A percentile compares a stretch with the other conserved stretches of the same genome.
Evolutionary conservation across 1,284 basidiomycete genomes (phyloP).

Genomic region (Microbotryum lychnidis-dioicae): DNA sequence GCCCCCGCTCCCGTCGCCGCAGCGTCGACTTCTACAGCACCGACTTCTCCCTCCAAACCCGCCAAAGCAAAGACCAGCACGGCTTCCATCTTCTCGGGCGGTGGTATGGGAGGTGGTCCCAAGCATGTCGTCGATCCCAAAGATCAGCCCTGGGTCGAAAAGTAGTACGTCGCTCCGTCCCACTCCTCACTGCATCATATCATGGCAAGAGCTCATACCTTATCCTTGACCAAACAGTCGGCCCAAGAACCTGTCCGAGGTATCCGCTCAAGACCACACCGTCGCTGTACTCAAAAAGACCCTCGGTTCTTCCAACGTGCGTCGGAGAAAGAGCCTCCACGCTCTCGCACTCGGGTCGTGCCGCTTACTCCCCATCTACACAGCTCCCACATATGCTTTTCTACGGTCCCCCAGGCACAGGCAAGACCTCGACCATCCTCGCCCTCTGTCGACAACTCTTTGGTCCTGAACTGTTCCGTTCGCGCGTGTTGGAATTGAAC

Average conservation of each 20-base stretch:
- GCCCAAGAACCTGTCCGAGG: constrained; percentile 94
- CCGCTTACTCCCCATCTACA: neutral
- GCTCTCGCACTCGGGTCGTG: neutral
- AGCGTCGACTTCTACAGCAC: neutral
- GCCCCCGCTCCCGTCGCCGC: neutral
- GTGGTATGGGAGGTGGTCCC: constrained; percentile 32
- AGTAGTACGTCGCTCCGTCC: constrained; percentile 58
- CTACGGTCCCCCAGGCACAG: constrained; percentile 97
- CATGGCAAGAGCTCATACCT: too few species aligned
- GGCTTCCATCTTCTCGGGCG: constrained; percentile 17
- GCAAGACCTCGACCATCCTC: constrained; percentile 97
- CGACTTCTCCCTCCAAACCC: neutral
- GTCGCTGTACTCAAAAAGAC: constrained; percentile 86
- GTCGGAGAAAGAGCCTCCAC: constrained; percentile 27
- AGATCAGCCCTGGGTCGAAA: constrained; percentile 93
- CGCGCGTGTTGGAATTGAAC: constrained; percentile 94
- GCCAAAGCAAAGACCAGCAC: neutral
- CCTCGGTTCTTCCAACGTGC: constrained; percentile 81
- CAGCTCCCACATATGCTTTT: constrained; percentile 99
- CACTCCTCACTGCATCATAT: too few species aligned
- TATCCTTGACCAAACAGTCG: constrained; percentile 51
- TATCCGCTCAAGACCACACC: constrained; percentile 94
- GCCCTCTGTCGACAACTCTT: constrained; percentile 90
- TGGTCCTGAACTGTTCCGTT: constrained; percentile 90
- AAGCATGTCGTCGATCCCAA: constrained; percentile 52